Percentiles rank a stretch among this genome's conserved stretches.
Evolutionary conservation across 495 filamentous ascomycete genomes (phyloP).

Genomic region (Cercophora sp.): DNA sequence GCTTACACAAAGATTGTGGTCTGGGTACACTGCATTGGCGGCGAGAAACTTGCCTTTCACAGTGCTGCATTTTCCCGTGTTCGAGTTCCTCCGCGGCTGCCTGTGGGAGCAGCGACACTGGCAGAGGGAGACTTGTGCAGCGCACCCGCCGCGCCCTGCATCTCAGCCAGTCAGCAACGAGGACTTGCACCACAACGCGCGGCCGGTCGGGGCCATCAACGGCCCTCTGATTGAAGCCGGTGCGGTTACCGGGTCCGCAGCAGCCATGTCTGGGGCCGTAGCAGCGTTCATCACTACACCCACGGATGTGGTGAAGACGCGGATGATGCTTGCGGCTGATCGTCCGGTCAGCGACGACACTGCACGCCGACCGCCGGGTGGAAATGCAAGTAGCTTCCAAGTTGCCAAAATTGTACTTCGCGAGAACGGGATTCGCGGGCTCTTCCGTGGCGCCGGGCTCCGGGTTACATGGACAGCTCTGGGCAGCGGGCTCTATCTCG

Average conservation of each 20-base stretch:
- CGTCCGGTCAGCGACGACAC: too few relatives aligned
- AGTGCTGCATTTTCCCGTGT: conserved; percentile 82
- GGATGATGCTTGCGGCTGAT: conserved; percentile 62
- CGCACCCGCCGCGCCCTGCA: conserved; percentile 13
- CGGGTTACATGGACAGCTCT: conserved; percentile 77
- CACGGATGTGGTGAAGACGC: conserved; percentile 79
- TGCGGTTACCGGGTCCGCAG: conserved; percentile 64
- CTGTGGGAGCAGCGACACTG: conserved; percentile 33
- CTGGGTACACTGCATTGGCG: conserved; percentile 75
- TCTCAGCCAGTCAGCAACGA: conserved; percentile 2
- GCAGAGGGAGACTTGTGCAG: conserved; percentile 8
- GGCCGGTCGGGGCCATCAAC: not conserved
- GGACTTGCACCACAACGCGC: not conserved
- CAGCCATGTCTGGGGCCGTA: conserved; percentile 63
- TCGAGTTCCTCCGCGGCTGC: conserved; percentile 58
- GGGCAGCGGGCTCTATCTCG: conserved; percentile 78
- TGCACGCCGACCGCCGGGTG: too few relatives aligned
- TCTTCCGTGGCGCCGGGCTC: conserved; percentile 74
- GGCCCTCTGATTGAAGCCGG: conserved; percentile 55
- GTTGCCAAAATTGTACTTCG: conserved; percentile 59
- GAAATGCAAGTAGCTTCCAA: conserved; percentile 36
- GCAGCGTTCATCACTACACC: conserved; percentile 74
- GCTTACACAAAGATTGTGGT: conserved; percentile 50
- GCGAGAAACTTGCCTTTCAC: conserved; percentile 83
- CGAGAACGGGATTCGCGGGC: conserved; percentile 62